A percentile compares a stretch with the other conserved stretches of the same genome.
Evolutionary conservation across 352 stramenopile species (phyloP).

Genomic region (Phytophthora citrophthora): DNA sequence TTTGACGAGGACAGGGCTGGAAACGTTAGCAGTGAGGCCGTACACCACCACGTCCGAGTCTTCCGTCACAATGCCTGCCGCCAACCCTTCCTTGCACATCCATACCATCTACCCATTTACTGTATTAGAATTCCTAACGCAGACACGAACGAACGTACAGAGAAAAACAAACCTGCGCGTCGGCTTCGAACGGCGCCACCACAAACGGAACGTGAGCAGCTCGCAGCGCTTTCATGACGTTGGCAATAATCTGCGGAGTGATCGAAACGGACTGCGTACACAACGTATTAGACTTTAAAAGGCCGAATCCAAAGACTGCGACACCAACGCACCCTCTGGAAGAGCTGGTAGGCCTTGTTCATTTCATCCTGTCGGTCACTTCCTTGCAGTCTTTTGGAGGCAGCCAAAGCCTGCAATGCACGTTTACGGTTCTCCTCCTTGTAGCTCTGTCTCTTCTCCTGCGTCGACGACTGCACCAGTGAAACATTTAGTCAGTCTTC

Average conservation of each 20-base stretch:
- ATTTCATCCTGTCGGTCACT: slow-evolving; percentile 58
- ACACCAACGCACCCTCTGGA: slow-evolving; percentile 47
- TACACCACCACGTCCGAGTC: slow-evolving; percentile 86
- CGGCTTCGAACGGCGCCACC: slow-evolving; percentile 78
- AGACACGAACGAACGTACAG: no score
- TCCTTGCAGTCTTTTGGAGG: slow-evolving; percentile 53
- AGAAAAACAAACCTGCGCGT: slow-evolving; percentile 50
- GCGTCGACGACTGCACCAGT: slow-evolving; percentile 55
- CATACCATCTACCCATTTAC: slow-evolving; percentile 62
- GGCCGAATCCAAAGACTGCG: neutral
- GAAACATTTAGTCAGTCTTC: neutral
- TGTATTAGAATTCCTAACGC: no score
- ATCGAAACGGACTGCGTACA: slow-evolving; percentile 62
- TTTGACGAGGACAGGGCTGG: slow-evolving; percentile 70
- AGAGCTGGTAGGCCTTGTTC: slow-evolving; percentile 62
- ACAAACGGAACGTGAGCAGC: slow-evolving; percentile 57
- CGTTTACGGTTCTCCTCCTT: slow-evolving; percentile 67
- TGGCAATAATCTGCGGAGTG: slow-evolving; percentile 61
- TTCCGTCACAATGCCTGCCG: slow-evolving; percentile 78
- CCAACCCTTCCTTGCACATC: slow-evolving; percentile 70
- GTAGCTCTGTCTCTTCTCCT: slow-evolving; percentile 61
- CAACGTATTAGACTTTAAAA: no score
- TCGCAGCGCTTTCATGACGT: slow-evolving; percentile 63
- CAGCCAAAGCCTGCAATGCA: slow-evolving; percentile 57
- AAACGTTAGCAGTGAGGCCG: slow-evolving; percentile 59